Evolutionary conservation across 345 rosid species (phyloP).

Genomic region (Schrenkiella parvula): DNA sequence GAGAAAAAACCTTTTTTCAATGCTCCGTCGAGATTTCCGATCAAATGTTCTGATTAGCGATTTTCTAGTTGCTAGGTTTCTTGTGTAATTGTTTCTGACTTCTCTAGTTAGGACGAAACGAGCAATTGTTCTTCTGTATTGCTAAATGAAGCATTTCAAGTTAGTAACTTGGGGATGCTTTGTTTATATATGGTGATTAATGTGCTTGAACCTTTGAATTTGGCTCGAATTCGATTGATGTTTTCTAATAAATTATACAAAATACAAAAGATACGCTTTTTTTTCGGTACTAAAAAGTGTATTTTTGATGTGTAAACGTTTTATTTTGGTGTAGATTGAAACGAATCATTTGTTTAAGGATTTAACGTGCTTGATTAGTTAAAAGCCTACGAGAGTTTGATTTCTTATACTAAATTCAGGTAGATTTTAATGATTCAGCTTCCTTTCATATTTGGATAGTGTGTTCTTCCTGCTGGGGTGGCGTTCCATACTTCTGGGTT

Average conservation of each 20-base stretch:
- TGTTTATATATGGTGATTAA: neutral
- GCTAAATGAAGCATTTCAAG: neutral
- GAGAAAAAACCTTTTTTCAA: no score
- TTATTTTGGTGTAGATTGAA: neutral
- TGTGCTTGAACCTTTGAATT: neutral
- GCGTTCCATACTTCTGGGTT: constrained; percentile 67
- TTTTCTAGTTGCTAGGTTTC: neutral
- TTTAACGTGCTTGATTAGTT: neutral
- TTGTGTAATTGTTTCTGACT: neutral
- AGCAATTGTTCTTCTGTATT: neutral
- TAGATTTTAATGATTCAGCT: neutral
- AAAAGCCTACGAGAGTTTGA: neutral
- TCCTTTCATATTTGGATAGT: constrained; percentile 41
- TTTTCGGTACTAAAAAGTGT: neutral
- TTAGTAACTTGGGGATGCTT: constrained; percentile 2
- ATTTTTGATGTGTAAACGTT: neutral
- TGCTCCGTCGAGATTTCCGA: no score
- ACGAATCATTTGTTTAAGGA: neutral
- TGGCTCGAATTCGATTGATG: neutral
- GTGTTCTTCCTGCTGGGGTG: constrained; percentile 95
- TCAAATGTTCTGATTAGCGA: no score
- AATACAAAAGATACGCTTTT: neutral
- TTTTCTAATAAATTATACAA: neutral
- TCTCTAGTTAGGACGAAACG: neutral
- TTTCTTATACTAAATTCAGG: neutral